Evolutionary conservation across 495 filamentous ascomycete genomes (phyloP).

Genomic region (Penicillium parvum): DNA sequence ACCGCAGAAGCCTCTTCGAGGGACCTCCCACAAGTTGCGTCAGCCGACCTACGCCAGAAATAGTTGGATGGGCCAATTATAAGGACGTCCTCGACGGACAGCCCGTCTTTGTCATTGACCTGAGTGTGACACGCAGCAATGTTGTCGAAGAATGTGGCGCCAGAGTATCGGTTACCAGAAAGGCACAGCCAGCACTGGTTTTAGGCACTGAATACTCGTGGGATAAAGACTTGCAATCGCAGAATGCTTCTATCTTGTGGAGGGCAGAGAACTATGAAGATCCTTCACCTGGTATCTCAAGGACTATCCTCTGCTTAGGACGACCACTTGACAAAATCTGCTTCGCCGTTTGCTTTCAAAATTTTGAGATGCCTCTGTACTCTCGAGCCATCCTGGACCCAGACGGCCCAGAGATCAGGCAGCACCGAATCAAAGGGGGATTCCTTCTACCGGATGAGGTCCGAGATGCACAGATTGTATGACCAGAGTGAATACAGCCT

Average conservation of each 20-base stretch:
- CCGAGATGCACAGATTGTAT: constrained; percentile 4
- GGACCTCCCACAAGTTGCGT: constrained; percentile 1
- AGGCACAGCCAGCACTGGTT: constrained; percentile 1
- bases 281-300: constrained; percentile 1
- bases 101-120: constrained; percentile 1
- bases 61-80: constrained; percentile 6
- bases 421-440: constrained; percentile 7
- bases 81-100: constrained; percentile 3
- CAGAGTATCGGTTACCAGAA: constrained; percentile 1
- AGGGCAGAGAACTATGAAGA: constrained; percentile 5
- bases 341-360: constrained; percentile 7
- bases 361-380: constrained; percentile 6
- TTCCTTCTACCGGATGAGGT: constrained; percentile 5
- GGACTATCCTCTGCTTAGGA: constrained; percentile 4
- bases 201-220: background rate
- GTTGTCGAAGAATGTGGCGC: background rate
- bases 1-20: no score
- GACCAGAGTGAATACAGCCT: no score
- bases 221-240: constrained; percentile 1
- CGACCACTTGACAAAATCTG: constrained; percentile 1
- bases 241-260: constrained; percentile 6
- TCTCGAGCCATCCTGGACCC: constrained; percentile 1
- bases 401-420: no score
- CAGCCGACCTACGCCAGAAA: background rate
- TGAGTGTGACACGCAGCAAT: background rate